These are phyloP conservation scores for Juglanconis oblonga DNA, from an alignment of 2,329 filamentous ascomycete genomes.

Conservation along the genomic window DNA sequence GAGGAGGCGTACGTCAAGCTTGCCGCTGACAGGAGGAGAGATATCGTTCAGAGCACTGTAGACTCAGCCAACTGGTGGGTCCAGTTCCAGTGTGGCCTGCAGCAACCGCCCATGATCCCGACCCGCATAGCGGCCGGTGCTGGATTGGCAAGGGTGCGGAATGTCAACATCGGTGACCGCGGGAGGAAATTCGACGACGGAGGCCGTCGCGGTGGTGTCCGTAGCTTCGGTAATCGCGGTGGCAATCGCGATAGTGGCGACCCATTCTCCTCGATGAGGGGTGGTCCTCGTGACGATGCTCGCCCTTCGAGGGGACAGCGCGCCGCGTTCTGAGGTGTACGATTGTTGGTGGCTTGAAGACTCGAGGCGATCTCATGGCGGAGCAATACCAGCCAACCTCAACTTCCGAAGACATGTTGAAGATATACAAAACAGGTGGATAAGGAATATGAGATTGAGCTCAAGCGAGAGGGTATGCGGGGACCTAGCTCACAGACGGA, in stretches of 20 bases:
- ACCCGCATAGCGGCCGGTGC: conserved; percentile 25
- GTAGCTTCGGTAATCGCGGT: background rate
- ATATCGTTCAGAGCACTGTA: conserved; percentile 38
- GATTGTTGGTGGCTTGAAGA: background rate
- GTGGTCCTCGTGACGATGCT: background rate
- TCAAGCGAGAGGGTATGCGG: background rate
- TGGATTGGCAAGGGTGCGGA: conserved; percentile 27
- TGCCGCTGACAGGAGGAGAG: conserved; percentile 47
- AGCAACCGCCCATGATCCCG: conserved; percentile 41
- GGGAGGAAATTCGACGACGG: background rate
- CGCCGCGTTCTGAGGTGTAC: conserved; percentile 3
- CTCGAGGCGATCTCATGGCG: background rate
- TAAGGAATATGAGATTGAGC: background rate
- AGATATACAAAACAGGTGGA: background rate
- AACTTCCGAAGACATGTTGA: background rate
- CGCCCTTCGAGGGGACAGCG: background rate
- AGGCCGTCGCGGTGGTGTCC: background rate
- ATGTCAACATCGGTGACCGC: conserved; percentile 33
- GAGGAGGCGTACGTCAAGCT: conserved; percentile 50
- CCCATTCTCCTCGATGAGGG: conserved; percentile 8
- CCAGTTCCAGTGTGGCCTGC: conserved; percentile 49
- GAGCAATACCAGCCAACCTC: background rate
- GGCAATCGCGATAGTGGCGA: conserved; percentile 1
- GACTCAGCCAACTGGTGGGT: conserved; percentile 53
- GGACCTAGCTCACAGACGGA: background rate